Base-by-base conservation (phyloP, 2,329 filamentous ascomycete species). In the Pyrenophora teres region DNA sequence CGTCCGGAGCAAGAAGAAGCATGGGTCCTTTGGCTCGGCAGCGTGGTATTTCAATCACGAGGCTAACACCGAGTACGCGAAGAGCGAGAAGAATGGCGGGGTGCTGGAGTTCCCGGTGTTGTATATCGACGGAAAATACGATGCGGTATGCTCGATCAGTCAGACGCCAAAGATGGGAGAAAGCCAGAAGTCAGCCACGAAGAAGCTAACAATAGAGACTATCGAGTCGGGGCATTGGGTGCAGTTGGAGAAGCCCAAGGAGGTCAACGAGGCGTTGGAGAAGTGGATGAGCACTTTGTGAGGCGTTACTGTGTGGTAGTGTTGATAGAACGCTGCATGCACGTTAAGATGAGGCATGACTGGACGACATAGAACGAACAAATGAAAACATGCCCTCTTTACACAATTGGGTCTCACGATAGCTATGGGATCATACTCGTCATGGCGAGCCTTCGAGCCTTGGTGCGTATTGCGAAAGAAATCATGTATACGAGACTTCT, bases 1-100 rank as follows among this genome's bases (percentile, higher is more conserved):
- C 3, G 59, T 71, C 2, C 54, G 57, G 16, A 74, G 72, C 13
- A 75, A 77, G 62, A 58, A 75, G 56, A 68, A 67, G 54, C 75
- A 74, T 4, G 76, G 77, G 0, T 75, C 74, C 51, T 76, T 70
- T 56, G 64, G 70, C 1, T 64, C 72, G 1, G 70, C 68, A 21
- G 70, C 75, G 0, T 77, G 73, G 55, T 81, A 81, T 50, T 52
- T 76, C 31, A 76, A 81, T 54, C 74, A 78, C 53, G 64, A 71
- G 5, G 64, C 59, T 10, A 81, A 81, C 46, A 59, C 55, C 2
- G 70, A 68, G 33, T 81, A 77, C 59, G 72, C 70, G 6, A 71
- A 73, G 16, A 68, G 71, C 21, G 67, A 74, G 35, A 70, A 67
- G 61, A 73, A 74, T 18, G 65, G 64, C 3, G 70, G 69, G 0